A percentile compares a stretch with the other conserved stretches of the same genome.
These are phyloP conservation scores for Fusarium bactridioides DNA, from an alignment of 2,329 filamentous ascomycete genomes.

Conservation along the genomic window DNA sequence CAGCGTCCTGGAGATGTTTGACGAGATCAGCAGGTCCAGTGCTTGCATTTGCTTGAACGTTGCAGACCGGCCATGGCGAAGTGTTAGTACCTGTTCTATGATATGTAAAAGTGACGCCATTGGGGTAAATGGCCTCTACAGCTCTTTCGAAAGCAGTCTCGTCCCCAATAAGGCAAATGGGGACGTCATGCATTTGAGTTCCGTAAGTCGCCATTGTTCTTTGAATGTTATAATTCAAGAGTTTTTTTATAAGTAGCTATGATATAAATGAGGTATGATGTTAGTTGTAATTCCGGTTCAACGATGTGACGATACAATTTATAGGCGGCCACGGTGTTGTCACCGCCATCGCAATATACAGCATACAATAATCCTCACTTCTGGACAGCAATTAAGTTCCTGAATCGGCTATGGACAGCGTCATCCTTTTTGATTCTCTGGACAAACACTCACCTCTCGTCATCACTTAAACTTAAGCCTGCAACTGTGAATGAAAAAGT, in stretches of 20 bases:
- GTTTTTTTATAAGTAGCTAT: no score
- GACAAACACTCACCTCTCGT: not conserved
- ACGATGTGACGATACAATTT: accelerated
- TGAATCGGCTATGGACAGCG: accelerated
- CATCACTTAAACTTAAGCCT: not conserved
- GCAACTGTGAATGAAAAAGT: accelerated
- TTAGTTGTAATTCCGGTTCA: accelerated
- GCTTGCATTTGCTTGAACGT: not conserved
- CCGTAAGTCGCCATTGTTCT: not conserved
- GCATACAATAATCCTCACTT: not conserved
- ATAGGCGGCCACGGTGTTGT: not conserved
- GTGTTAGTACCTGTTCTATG: not conserved
- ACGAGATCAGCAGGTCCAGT: not conserved
- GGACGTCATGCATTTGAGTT: not conserved
- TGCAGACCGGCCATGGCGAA: not conserved
- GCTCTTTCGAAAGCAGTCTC: not conserved
- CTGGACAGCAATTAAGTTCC: accelerated
- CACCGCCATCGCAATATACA: not conserved
- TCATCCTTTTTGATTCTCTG: accelerated
- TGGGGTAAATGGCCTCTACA: not conserved
- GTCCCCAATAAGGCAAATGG: not conserved
- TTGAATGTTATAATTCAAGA: accelerated
- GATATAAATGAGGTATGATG: accelerated
- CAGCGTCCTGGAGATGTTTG: not conserved
- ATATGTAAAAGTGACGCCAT: not conserved